Conservation (phyloP, 73 alveolate species). For the Stentor coeruleus region DNA sequence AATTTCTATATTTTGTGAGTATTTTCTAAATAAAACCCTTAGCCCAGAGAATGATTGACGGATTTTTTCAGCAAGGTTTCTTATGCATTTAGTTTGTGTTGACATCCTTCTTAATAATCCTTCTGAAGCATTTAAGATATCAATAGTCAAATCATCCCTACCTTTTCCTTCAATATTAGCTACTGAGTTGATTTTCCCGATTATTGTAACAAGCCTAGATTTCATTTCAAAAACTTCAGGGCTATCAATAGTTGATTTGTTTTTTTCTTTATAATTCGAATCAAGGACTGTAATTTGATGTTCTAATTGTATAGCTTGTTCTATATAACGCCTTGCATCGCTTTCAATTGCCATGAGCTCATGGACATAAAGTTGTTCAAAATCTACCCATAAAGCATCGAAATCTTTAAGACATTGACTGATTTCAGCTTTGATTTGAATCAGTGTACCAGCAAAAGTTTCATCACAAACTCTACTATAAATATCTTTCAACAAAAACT, state of each 20-base stretch:
- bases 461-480: constrained; percentile 50
- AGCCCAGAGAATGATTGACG: constrained; percentile 38
- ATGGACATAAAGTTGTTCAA: constrained; percentile 66
- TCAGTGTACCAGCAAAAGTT: constrained; percentile 36
- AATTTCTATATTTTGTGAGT: constrained; percentile 86
- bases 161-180: constrained; percentile 97
- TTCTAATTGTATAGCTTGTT: constrained; percentile 90
- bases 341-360: constrained; percentile 93
- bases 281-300: constrained; percentile 83
- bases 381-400: constrained; percentile 48
- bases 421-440: constrained; percentile 51
- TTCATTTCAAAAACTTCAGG: constrained; percentile 43
- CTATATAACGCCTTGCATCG: constrained; percentile 85
- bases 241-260: constrained; percentile 51
- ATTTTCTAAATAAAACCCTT: constrained; percentile 70
- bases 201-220: constrained; percentile 65
- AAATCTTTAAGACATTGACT: constrained; percentile 37
- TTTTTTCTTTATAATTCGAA: constrained; percentile 80
- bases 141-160: constrained; percentile 85
- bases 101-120: constrained; percentile 73
- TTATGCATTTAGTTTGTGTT: constrained; percentile 66
- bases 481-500: constrained; percentile 64
- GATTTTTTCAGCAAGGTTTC: constrained; percentile 81
- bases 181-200: constrained; percentile 86
- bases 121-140: constrained; percentile 87